phyloP scores from a whole-genome alignment of 2,329 filamentous ascomycete species.

The Stemphylium beticola region DNA sequence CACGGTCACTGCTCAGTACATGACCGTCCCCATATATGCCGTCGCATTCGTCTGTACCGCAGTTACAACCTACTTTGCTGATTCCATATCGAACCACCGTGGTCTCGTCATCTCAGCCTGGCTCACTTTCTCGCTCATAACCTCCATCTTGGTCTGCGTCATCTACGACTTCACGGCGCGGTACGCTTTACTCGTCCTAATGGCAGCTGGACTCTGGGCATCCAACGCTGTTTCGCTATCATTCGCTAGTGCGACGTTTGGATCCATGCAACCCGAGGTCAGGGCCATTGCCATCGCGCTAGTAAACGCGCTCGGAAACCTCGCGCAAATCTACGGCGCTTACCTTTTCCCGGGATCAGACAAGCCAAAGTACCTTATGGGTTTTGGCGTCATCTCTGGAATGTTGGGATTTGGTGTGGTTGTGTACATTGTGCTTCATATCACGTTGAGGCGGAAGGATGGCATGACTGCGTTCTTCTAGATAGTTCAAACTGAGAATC shows the following conservation, averaged over 20 bases:
- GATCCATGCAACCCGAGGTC: slow-evolving; percentile 56
- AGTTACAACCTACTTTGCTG: slow-evolving; percentile 56
- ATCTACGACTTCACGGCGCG: slow-evolving; percentile 60
- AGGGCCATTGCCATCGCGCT: slow-evolving; percentile 61
- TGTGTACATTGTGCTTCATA: slow-evolving; percentile 40
- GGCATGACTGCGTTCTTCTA: slow-evolving; percentile 18
- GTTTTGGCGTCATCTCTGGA: slow-evolving; percentile 32
- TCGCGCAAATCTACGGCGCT: slow-evolving; percentile 63
- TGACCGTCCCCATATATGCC: slow-evolving; percentile 61
- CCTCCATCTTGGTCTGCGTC: slow-evolving; percentile 48
- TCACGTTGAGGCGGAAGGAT: slow-evolving; percentile 33
- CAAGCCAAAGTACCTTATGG: slow-evolving; percentile 52
- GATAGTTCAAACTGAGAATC: not conserved
- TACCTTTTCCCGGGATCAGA: slow-evolving; percentile 59
- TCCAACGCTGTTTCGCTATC: slow-evolving; percentile 60
- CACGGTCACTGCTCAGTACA: slow-evolving; percentile 56
- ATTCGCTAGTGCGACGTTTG: slow-evolving; percentile 61
- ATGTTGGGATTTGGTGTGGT: slow-evolving; percentile 42
- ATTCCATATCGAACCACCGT: slow-evolving; percentile 55
- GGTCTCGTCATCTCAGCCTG: slow-evolving; percentile 58
- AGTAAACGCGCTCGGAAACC: slow-evolving; percentile 61
- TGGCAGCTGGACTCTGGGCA: slow-evolving; percentile 62
- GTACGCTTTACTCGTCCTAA: slow-evolving; percentile 62
- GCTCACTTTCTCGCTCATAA: slow-evolving; percentile 52
- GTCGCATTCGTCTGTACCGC: slow-evolving; percentile 59